These are phyloP conservation scores for Gossypium herbaceum DNA, from an alignment of 345 rosid species.

Conservation along the genomic window DNA sequence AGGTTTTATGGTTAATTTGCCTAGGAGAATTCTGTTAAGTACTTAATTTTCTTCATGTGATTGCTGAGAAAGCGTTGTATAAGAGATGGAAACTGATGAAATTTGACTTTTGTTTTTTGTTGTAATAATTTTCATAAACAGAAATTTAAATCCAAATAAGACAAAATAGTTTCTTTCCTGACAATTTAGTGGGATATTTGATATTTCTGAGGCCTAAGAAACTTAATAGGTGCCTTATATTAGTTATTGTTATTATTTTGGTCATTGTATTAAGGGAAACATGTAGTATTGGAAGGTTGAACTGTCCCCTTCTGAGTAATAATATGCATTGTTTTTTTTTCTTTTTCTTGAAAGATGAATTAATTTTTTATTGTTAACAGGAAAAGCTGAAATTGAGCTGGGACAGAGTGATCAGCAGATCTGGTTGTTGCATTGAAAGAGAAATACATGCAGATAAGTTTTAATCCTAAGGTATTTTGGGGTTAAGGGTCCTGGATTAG, in stretches of 20 bases:
- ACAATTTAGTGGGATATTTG: not conserved
- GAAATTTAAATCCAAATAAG: not conserved
- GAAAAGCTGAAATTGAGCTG: conserved; percentile 12
- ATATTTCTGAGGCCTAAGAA: not conserved
- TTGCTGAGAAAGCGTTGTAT: not conserved
- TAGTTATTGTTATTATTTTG: not conserved
- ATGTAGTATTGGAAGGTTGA: not conserved
- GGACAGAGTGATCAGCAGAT: not conserved
- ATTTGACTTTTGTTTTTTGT: not conserved
- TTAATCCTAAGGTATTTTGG: conserved; percentile 20
- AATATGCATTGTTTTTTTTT: not conserved
- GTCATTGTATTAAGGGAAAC: not conserved
- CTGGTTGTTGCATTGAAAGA: conserved; percentile 15
- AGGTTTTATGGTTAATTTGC: not conserved
- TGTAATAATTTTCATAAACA: not conserved
- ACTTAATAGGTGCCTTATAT: not conserved
- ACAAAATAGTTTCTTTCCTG: not conserved
- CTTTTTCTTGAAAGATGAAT: too few relatives aligned
- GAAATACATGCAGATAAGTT: conserved; percentile 16
- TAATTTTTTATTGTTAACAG: conserved; percentile 21
- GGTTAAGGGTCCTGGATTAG: conserved; percentile 15
- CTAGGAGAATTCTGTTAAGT: not conserved
- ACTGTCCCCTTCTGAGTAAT: not conserved
- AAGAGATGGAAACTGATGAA: not conserved
- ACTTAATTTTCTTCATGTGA: not conserved